Conservation (phyloP, 2,329 filamentous ascomycete genomes). For the Cladosporium sp. region DNA sequence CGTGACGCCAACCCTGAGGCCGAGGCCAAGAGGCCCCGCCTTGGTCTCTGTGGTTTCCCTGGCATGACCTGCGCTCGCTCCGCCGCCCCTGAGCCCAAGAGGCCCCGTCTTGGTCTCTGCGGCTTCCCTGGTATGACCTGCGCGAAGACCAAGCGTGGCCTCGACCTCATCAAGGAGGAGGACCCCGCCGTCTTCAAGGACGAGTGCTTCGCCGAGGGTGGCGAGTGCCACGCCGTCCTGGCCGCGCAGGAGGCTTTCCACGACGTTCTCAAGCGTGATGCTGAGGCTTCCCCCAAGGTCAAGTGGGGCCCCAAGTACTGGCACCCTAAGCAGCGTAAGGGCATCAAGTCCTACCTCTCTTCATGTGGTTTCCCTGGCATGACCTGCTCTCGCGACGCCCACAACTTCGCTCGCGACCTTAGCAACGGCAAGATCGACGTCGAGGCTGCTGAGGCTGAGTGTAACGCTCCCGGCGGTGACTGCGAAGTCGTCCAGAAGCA, state of each 20-base stretch:
- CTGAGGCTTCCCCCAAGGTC: constrained; percentile 22
- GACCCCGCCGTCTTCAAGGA: constrained; percentile 23
- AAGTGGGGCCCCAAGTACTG: neutral
- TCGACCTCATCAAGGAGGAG: constrained; percentile 22
- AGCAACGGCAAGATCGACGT: constrained; percentile 3
- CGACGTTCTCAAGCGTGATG: constrained; percentile 27
- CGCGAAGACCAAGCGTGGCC: constrained; percentile 46
- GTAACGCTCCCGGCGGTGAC: constrained; percentile 21
- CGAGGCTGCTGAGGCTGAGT: constrained; percentile 21
- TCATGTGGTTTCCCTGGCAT: constrained; percentile 13
- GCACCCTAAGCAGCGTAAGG: neutral
- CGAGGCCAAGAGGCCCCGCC: constrained; percentile 25
- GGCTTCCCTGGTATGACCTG: constrained; percentile 43
- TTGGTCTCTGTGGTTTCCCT: constrained; percentile 38
- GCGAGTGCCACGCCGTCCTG: constrained; percentile 31
- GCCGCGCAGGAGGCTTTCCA: constrained; percentile 30
- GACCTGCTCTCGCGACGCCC: constrained; percentile 16
- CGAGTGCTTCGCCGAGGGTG: constrained; percentile 26
- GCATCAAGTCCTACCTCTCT: constrained; percentile 13
- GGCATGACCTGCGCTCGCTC: constrained; percentile 47
- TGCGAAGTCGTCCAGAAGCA: constrained; percentile 23
- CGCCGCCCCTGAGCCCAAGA: constrained; percentile 36
- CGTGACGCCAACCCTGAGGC: constrained; percentile 27
- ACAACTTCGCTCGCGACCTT: constrained; percentile 2
- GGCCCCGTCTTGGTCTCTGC: constrained; percentile 33